phyloP scores from a whole-genome alignment of 225 moss, liverwort and hornwort species.

The Marchantia polymorpha region DNA sequence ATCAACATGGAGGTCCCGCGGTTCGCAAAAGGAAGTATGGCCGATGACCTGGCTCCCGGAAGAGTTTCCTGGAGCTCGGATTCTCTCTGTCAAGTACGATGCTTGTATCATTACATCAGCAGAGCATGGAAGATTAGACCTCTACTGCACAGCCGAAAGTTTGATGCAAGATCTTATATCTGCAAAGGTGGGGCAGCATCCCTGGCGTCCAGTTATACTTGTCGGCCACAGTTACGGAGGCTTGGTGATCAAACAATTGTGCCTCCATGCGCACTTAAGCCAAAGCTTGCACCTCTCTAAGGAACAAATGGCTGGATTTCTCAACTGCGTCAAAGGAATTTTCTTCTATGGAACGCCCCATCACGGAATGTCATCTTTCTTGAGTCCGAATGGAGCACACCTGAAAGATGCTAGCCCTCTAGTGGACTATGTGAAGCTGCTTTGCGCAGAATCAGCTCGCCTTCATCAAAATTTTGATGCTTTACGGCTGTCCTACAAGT shows the following conservation, averaged over 20 bases:
- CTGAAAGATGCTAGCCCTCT: too few species aligned
- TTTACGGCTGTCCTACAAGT: too few species aligned
- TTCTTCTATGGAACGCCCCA: conserved; percentile 1
- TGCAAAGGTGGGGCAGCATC: neutral
- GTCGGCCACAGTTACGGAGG: conserved; percentile 6
- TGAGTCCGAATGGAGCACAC: too few species aligned
- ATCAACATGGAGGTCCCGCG: neutral
- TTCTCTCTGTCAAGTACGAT: neutral
- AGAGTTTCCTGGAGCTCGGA: neutral
- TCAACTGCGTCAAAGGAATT: neutral
- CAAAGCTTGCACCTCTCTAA: neutral
- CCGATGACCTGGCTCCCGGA: neutral
- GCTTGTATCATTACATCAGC: neutral
- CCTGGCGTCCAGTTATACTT: neutral
- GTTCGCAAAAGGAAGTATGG: neutral
- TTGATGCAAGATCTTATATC: neutral
- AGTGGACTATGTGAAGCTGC: too few species aligned
- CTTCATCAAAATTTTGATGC: too few species aligned
- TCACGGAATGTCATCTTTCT: neutral
- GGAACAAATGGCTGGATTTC: neutral
- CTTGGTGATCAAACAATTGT: conserved; percentile 1
- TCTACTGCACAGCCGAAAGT: neutral
- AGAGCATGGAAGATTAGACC: neutral
- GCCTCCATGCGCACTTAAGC: neutral
- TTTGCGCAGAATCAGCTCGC: too few species aligned